Base-by-base conservation (phyloP, 2,329 filamentous ascomycete genomes). In the Epicoccum nigrum region DNA sequence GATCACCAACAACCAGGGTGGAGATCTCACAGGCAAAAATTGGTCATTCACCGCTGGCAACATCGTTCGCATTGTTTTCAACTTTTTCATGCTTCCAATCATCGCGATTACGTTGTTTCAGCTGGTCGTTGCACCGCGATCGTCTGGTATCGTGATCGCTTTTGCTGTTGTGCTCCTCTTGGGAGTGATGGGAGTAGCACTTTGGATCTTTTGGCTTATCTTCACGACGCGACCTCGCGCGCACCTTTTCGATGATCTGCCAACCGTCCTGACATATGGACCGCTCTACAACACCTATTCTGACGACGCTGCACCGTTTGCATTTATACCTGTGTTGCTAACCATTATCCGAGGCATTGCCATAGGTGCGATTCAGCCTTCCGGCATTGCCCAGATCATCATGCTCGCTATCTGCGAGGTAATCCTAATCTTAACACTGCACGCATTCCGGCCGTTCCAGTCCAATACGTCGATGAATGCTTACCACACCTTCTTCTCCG, bases 231-330 rank as follows among this genome's bases (percentile, higher is more conserved):
- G 89, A 58, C 92, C 92, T 5, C 87, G 92, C 54, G 89, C 91
- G 1, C 88, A 91, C 60, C 81, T 99, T 8, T 99, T 97, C 70
- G 94, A 99, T 73, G 92, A 97, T 66, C 80, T 99, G 40, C 86
- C 91, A 6, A 97, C 91, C 0, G 86, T 97, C 7, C 80, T 99
- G 2, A 82, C 91, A 1, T 97, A 96, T 64, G 94, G 94, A 0
- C 91, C 94, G 4, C 79, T 99, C 7, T 99, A 99, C 69, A 99
- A 99, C 75, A 99, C 94, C 0, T 97, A 96, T 72, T 94, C 90
- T 19, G 94, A 99, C 71, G 89, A 93, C 70, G 91, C 92, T 0
- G 90, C 93, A 7, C 86, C 90, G 0, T 99, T 96, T 72, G 92
- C 93, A 6, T 81, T 96, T 33, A 86, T 97, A 16, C 92, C 93